Conservation (phyloP, 2,329 filamentous ascomycete genomes). For the Pseudogymnoascus sp. region DNA sequence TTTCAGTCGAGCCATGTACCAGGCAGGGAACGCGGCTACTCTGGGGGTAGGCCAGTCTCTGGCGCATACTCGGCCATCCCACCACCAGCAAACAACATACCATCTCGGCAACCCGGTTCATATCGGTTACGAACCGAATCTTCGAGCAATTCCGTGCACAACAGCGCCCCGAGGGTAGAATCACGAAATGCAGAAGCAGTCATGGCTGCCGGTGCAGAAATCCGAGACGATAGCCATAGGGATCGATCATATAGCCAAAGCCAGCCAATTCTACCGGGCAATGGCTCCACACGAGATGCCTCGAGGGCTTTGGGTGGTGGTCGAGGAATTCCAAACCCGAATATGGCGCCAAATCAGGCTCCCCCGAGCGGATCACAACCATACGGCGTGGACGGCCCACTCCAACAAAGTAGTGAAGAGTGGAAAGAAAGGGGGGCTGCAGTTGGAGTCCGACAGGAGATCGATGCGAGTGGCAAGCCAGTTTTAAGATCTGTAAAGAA, state of each 20-base stretch:
- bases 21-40: slow-evolving; percentile 29
- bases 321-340: slow-evolving; percentile 28
- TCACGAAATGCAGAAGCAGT: slow-evolving; percentile 52
- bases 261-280: slow-evolving; percentile 42
- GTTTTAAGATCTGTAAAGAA: slow-evolving; percentile 85
- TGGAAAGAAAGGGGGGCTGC: slow-evolving; percentile 97
- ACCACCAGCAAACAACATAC: slow-evolving; percentile 33
- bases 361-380: slow-evolving; percentile 29
- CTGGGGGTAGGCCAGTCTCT: slow-evolving; percentile 37
- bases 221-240: slow-evolving; percentile 60
- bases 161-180: slow-evolving; percentile 49
- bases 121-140: slow-evolving; percentile 52
- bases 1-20: slow-evolving; percentile 36
- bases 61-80: slow-evolving; percentile 35
- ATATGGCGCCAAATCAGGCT: slow-evolving; percentile 13
- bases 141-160: slow-evolving; percentile 47
- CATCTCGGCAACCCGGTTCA: slow-evolving; percentile 32
- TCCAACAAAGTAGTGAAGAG: slow-evolving; percentile 67
- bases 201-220: slow-evolving; percentile 52
- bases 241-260: slow-evolving; percentile 59
- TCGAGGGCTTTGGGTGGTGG: slow-evolving; percentile 63
- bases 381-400: slow-evolving; percentile 50
- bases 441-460: slow-evolving; percentile 69
- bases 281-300: slow-evolving; percentile 64
- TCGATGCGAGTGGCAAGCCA: slow-evolving; percentile 76